Evolutionary conservation across 2,329 filamentous ascomycete genomes (phyloP).

Genomic region (Colletotrichum euphorbiae): DNA sequence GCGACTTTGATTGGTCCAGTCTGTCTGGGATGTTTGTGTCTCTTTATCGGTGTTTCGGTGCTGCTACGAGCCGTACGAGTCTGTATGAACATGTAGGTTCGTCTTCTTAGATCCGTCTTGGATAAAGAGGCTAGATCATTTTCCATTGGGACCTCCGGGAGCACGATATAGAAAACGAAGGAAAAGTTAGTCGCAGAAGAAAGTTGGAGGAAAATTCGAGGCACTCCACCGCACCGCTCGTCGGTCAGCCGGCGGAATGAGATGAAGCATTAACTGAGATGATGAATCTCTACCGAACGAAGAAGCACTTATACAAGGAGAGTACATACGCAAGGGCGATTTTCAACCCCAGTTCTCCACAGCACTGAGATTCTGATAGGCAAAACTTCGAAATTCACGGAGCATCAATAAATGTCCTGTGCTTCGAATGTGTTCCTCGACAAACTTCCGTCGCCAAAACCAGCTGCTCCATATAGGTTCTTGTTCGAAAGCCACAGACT

Average conservation of each 20-base stretch:
- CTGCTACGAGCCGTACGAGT: background rate
- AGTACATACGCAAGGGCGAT: too few relatives aligned
- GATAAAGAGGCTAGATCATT: background rate
- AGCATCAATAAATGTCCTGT: background rate
- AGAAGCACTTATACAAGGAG: too few relatives aligned
- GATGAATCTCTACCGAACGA: too few relatives aligned
- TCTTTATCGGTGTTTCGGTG: background rate
- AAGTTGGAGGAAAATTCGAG: conserved; percentile 10
- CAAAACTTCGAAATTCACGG: too few relatives aligned
- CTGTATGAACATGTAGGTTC: background rate
- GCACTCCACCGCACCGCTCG: conserved; percentile 10
- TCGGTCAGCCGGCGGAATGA: conserved; percentile 3
- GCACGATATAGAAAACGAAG: conserved; percentile 16
- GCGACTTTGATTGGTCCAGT: background rate
- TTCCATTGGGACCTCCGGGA: background rate
- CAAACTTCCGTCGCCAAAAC: too few relatives aligned
- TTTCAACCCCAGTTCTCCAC: too few relatives aligned
- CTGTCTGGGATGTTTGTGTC: background rate
- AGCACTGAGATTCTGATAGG: too few relatives aligned
- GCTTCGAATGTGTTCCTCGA: too few relatives aligned
- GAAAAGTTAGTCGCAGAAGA: background rate
- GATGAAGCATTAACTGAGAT: too few relatives aligned
- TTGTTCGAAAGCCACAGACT: background rate
- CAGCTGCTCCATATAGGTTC: background rate
- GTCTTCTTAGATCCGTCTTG: background rate